phyloP scores from a whole-genome alignment of 116 monocot genomes.

The Cymodocea nodosa region DNA sequence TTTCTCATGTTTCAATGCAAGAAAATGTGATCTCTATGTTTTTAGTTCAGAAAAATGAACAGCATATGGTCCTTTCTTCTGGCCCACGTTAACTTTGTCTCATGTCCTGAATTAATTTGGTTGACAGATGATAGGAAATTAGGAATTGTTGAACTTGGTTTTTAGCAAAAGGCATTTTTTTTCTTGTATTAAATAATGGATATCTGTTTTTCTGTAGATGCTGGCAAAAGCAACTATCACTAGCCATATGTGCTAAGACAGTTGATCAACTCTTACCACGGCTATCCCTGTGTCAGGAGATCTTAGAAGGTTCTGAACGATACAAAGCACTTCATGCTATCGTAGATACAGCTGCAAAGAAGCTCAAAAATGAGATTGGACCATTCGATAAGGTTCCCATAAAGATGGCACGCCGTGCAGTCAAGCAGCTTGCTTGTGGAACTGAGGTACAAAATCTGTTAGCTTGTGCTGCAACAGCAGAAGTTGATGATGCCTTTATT shows the following conservation, averaged over 20 bases:
- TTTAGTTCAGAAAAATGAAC: too few relatives aligned
- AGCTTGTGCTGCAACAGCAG: conserved; percentile 27
- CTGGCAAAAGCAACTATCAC: conserved; percentile 60
- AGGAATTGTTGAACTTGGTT: not conserved
- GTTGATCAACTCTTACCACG: conserved; percentile 69
- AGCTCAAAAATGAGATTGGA: conserved; percentile 73
- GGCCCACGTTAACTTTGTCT: too few relatives aligned
- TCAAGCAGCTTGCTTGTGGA: conserved; percentile 75
- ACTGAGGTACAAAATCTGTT: conserved; percentile 72
- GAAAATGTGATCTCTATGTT: too few relatives aligned
- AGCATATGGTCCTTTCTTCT: too few relatives aligned
- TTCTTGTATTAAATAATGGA: not conserved
- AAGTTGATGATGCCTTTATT: conserved; percentile 39
- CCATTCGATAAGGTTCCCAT: conserved; percentile 55
- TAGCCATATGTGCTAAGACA: conserved; percentile 71
- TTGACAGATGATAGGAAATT: not conserved
- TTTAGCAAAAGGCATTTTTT: not conserved
- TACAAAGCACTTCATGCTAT: conserved; percentile 46
- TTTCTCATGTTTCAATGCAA: too few relatives aligned
- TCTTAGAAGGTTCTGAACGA: conserved; percentile 59
- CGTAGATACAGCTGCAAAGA: conserved; percentile 42
- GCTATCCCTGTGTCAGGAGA: conserved; percentile 57
- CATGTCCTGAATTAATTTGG: too few relatives aligned
- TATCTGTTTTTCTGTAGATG: conserved; percentile 29
- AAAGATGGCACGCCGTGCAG: conserved; percentile 62